phyloP scores from a whole-genome alignment of 106 monocot species.

The Dioscorea dumetorum region DNA sequence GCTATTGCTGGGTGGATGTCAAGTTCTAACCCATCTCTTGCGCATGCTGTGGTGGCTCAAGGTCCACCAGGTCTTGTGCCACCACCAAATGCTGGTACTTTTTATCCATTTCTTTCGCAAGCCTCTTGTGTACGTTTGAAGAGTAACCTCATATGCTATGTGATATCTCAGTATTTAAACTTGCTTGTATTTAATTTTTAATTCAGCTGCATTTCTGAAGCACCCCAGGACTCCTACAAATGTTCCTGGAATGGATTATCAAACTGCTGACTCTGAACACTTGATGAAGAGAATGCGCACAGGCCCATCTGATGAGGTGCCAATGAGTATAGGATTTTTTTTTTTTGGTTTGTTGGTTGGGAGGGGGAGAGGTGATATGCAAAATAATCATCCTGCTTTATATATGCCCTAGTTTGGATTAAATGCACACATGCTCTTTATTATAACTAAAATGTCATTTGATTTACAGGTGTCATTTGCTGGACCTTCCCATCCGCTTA shows the following conservation, averaged over 20 bases:
- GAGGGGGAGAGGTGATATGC: not conserved
- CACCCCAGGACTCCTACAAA: not conserved
- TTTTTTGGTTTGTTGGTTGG: too few species aligned
- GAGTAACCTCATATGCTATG: not conserved
- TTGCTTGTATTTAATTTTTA: not conserved
- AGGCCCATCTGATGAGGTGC: conserved; percentile 61
- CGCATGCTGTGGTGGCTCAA: not conserved
- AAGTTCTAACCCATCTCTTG: not conserved
- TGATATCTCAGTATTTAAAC: not conserved
- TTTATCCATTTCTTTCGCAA: not conserved
- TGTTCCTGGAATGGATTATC: conserved; percentile 1
- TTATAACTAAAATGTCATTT: not conserved
- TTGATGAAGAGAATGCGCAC: conserved; percentile 42
- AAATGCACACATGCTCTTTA: not conserved
- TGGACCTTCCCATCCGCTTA: not conserved
- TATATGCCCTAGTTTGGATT: not conserved
- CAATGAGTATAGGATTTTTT: not conserved
- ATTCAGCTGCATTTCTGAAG: not conserved
- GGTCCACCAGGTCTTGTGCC: not conserved
- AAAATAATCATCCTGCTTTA: too few species aligned
- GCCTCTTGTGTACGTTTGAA: not conserved
- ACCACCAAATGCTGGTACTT: not conserved
- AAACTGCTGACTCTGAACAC: conserved; percentile 25
- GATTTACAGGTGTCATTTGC: not conserved
- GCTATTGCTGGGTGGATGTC: conserved; percentile 4